Percentiles rank a stretch among this genome's conserved stretches.
Evolutionary conservation across 2,329 filamentous ascomycete genomes (phyloP).

Genomic region (Phaeophleospora eucalypticola): DNA sequence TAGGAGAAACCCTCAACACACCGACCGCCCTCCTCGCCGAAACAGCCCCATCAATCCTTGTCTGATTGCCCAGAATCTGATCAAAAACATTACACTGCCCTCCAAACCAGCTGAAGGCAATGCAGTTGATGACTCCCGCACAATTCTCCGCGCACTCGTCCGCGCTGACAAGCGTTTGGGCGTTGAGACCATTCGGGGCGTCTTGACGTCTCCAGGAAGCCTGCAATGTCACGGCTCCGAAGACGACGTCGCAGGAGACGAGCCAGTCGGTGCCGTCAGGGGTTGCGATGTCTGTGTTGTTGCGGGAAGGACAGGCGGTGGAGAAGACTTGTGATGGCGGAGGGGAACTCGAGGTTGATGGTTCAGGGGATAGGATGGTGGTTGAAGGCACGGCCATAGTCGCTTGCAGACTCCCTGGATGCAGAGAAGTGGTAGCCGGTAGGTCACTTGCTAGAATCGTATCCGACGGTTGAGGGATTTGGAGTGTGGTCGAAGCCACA

Average conservation of each 20-base stretch:
- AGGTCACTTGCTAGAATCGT: not conserved
- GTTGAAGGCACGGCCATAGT: not conserved
- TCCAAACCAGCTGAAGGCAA: not conserved
- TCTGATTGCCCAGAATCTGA: not conserved
- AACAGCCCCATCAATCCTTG: not conserved
- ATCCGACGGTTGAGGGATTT: not conserved
- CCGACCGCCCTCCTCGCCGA: not conserved
- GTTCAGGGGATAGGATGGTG: not conserved
- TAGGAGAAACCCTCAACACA: not conserved
- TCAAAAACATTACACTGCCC: not conserved
- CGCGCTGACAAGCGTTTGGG: not conserved
- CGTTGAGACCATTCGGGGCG: not conserved
- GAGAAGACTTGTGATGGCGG: not conserved
- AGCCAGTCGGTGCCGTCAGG: not conserved
- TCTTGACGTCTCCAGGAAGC: too few species aligned
- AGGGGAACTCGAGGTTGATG: too few species aligned
- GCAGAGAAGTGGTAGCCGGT: not conserved
- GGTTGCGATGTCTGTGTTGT: not conserved
- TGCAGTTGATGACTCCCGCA: not conserved
- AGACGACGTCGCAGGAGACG: not conserved
- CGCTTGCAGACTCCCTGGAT: not conserved
- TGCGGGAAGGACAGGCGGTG: not conserved
- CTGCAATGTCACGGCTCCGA: not conserved
- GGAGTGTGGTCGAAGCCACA: too few species aligned
- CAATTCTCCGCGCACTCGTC: not conserved